Base-by-base conservation (phyloP, 2,329 filamentous ascomycete genomes). In the Annulohypoxylon truncatum region DNA sequence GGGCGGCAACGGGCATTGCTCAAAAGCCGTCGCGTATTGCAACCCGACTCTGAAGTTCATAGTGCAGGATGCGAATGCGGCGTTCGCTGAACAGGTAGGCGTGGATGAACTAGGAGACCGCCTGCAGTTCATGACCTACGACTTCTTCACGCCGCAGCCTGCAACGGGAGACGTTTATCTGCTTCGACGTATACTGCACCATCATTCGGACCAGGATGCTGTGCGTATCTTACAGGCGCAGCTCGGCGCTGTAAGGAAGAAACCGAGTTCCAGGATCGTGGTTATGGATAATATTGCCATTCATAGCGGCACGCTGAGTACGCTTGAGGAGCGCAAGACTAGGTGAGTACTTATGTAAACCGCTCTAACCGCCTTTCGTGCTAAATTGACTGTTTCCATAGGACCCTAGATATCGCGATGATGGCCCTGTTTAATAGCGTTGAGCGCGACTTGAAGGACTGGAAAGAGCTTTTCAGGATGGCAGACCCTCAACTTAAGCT, bases 151-250 rank as follows among this genome's bases (percentile, higher is more conserved):
- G 46, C 69, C 67, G 51, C 69, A 69, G 57, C 59, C 64, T 1
- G 53, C 66, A 1, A 9, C 33, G 1, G 81, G 77, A 1, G 78
- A 79, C 51, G 75, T 81, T 44, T 83, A 82, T 68, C 70, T 83
- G 47, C 73, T 83, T 54, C 78, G 80, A 28, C 74, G 77, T 67
- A 81, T 83, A 48, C 70, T 84, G 22, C 82, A 83, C 64, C 80
- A 82, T 71, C 82, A 80, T 79, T 76, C 80, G 0, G 80, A 82
- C 46, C 72, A 74, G 13, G 72, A 78, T 28, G 70, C 71, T 2
- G 66, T 74, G 35, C 67, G 67, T 13, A 79, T 80, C 35, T 62
- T 75, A 33, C 75, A 74, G 52, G 75, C 75, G 35, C 68, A 70
- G 44, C 35, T 68, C 0, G 64, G 80, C 31, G 69, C 77, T 0